Conservation (phyloP, 2,329 filamentous ascomycete genomes). For the Penicillium sp. region DNA sequence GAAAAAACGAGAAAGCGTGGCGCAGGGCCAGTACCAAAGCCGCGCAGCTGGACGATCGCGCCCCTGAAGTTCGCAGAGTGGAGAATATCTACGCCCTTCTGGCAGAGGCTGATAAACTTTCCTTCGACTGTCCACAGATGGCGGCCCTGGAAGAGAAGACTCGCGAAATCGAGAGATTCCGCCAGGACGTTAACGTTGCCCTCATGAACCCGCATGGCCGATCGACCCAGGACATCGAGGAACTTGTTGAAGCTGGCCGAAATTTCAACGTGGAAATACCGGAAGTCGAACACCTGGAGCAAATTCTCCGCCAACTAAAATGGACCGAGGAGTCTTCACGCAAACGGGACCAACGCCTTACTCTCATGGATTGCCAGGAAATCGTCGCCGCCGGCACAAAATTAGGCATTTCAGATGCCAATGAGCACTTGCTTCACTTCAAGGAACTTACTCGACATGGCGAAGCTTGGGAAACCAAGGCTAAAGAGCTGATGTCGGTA, state of each 20-base stretch:
- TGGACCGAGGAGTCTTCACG: conserved; percentile 83
- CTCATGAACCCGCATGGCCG: conserved; percentile 68
- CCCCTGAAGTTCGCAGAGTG: conserved; percentile 83
- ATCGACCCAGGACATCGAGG: conserved; percentile 77
- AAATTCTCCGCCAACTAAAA: conserved; percentile 79
- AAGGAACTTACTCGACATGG: conserved; percentile 77
- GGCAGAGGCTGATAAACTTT: conserved; percentile 79
- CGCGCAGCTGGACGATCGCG: conserved; percentile 80
- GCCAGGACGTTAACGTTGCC: conserved; percentile 71
- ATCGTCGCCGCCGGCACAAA: conserved; percentile 78
- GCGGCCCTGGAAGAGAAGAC: conserved; percentile 81
- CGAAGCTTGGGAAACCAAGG: conserved; percentile 89
- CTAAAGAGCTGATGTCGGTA: conserved; percentile 87
- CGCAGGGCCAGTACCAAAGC: conserved; percentile 72
- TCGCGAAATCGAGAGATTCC: conserved; percentile 82
- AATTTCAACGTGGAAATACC: conserved; percentile 90
- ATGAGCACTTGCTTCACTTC: conserved; percentile 77
- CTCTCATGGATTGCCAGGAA: conserved; percentile 75
- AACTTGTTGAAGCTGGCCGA: conserved; percentile 86
- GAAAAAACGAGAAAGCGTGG: conserved; percentile 90
- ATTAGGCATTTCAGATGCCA: conserved; percentile 76
- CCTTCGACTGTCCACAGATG: conserved; percentile 94
- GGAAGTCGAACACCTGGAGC: conserved; percentile 81
- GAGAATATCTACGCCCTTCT: conserved; percentile 87
- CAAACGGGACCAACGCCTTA: conserved; percentile 68